Evolutionary conservation across 257 asterid species (phyloP).

Genomic region (Salvia rosmarinus): DNA sequence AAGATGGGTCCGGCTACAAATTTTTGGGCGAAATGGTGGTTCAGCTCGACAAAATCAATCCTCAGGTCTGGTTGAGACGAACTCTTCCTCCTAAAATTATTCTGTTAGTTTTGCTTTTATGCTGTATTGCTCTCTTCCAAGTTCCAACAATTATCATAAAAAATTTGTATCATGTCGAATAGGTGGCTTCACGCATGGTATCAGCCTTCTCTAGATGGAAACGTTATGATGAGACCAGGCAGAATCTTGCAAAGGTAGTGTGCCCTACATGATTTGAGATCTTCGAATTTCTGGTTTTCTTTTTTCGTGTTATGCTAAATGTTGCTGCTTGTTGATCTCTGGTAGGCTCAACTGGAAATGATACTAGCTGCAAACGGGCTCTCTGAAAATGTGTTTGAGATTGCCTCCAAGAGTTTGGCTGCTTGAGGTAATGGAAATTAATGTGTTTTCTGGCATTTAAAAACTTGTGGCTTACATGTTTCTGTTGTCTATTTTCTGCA

Average conservation of each 20-base stretch:
- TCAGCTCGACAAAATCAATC: conserved; percentile 81
- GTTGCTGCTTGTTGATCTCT: neutral
- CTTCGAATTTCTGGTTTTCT: neutral
- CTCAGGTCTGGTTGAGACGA: conserved; percentile 58
- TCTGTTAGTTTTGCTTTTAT: neutral
- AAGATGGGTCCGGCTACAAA: conserved; percentile 84
- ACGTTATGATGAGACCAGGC: conserved; percentile 84
- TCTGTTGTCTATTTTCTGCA: conserved; percentile 4
- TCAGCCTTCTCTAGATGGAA: conserved; percentile 94
- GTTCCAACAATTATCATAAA: neutral
- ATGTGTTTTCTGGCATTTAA: neutral
- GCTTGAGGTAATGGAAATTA: conserved; percentile 41
- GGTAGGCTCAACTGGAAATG: conserved; percentile 91
- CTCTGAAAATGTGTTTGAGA: conserved; percentile 86
- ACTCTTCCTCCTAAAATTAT: neutral
- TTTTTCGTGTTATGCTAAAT: neutral
- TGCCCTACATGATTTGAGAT: neutral
- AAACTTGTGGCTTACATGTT: neutral
- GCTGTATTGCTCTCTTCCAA: neutral
- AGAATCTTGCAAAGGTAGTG: conserved; percentile 73
- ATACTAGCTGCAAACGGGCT: conserved; percentile 72
- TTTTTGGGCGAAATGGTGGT: conserved; percentile 79
- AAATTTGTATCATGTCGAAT: conserved; percentile 1
- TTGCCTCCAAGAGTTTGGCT: conserved; percentile 90
- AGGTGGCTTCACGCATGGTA: conserved; percentile 95